A percentile compares a stretch with the other conserved stretches of the same genome.
Evolutionary conservation across 257 asterid species (phyloP).

Genomic region (Nicotiana tabacum): DNA sequence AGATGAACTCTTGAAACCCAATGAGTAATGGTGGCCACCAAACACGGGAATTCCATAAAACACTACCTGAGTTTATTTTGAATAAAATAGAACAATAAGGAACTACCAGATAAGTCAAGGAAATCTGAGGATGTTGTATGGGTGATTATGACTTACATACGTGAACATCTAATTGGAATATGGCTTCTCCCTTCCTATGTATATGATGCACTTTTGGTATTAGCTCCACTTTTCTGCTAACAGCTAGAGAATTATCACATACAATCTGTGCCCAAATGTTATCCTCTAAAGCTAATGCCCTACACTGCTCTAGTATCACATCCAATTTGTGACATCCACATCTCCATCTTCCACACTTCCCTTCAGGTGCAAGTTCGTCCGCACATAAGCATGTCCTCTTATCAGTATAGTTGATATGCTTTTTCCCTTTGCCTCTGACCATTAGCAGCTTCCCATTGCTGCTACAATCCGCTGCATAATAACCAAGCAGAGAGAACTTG

Average conservation of each 20-base stretch:
- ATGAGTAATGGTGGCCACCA: conserved; percentile 72
- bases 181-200: conserved; percentile 51
- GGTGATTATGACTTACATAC: conserved; percentile 82
- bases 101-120: conserved; percentile 5
- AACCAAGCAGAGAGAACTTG: conserved; percentile 61
- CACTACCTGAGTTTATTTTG: conserved; percentile 47
- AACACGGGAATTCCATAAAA: conserved; percentile 63
- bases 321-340: conserved; percentile 62
- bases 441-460: conserved; percentile 22
- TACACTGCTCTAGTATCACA: conserved; percentile 25
- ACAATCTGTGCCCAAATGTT: conserved; percentile 49
- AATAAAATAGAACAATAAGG: conserved; percentile 18
- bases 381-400: conserved; percentile 10
- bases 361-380: conserved; percentile 3
- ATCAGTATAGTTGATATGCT: conserved; percentile 12
- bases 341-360: conserved; percentile 22
- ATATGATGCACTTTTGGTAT: conserved; percentile 69
- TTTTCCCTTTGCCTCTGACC: conserved; percentile 20
- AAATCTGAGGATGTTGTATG: conserved; percentile 12
- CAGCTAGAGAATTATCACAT: conserved; percentile 25
- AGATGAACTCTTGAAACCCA: conserved; percentile 33
- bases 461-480: conserved; percentile 31
- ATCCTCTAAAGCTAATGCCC: conserved; percentile 26
- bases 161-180: conserved; percentile 69
- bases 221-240: conserved; percentile 24